Evolutionary conservation across 2,329 filamentous ascomycete species (phyloP), one percentile per base, ranked within the genome.

Genomic region (Fusarium sp.): DNA sequence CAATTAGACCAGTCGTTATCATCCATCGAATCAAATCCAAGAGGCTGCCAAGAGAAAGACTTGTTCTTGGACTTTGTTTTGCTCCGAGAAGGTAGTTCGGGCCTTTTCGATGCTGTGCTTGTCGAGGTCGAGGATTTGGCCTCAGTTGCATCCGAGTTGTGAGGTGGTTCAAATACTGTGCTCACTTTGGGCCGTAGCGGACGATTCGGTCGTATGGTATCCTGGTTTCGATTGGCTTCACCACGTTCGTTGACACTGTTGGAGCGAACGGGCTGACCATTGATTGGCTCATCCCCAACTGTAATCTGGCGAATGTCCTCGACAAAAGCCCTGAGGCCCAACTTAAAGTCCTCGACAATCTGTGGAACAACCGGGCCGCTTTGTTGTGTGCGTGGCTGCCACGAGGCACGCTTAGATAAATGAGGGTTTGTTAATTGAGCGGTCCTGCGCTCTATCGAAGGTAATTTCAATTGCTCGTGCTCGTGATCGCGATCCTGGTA

Each of bases 231-330:
- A 39, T 31, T 57, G n/a, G 76, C 73, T 42, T 69, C 71, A 68
- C 69, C 76, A 39, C 65, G 68, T 12, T 71, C 60, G 31, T 79
- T 76, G 7, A 75, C 60, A 56, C 60, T 58, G 35, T 59, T 75
- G 48, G 73, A 74, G 56, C 75, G 74, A 36, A 68, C 60, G 39
- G 72, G 18, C 35, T 80, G 79, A 20, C 90, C 91, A 68, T 86
- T 90, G 71, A 94, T 90, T 22, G 91, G 93, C 83, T 99, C 96
- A 61, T 99, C 96, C 30, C 96, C 96, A 12, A 99, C 95, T 0
- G 96, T 97, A 20, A 95, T 97, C 82, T 98, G 96, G 74, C 95
- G 89, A 53, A 99, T 90, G 79, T 99, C 96, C 80, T 98, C 96
- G 67, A 97, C 91, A 82, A 99, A 99, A 3, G 94, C 97, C 90